A percentile compares a stretch with the other conserved stretches of the same genome.
Evolutionary conservation across 805 yeast genomes (phyloP).

Genomic region (Barnettozyma sp.): DNA sequence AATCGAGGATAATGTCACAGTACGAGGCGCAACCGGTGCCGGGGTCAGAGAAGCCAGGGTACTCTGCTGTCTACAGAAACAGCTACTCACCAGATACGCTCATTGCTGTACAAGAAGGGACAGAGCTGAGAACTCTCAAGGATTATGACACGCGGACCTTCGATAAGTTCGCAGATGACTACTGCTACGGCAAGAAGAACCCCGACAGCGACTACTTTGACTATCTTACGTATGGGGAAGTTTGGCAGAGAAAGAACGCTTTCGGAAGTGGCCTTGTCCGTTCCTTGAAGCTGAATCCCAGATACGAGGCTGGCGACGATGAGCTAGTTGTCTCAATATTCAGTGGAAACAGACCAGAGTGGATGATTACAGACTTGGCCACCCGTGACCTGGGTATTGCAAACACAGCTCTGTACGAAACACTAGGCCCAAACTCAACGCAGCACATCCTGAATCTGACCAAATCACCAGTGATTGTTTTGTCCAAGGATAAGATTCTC

Average conservation of each 20-base stretch:
- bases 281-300: constrained; percentile 7
- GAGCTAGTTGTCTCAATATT: constrained; percentile 46
- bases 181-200: constrained; percentile 23
- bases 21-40: constrained; percentile 6
- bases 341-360: constrained; percentile 51
- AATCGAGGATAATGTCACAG: neutral
- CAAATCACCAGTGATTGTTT: constrained; percentile 54
- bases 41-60: constrained; percentile 29
- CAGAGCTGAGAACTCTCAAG: constrained; percentile 30
- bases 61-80: constrained; percentile 38
- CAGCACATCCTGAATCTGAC: constrained; percentile 54
- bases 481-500: constrained; percentile 39
- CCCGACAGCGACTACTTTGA: constrained; percentile 26
- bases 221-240: constrained; percentile 33
- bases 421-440: constrained; percentile 52
- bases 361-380: constrained; percentile 63
- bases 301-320: neutral
- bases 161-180: constrained; percentile 25
- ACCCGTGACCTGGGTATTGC: constrained; percentile 28
- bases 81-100: constrained; percentile 19
- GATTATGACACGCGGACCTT: constrained; percentile 36
- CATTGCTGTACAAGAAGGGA: constrained; percentile 24
- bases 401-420: constrained; percentile 47
- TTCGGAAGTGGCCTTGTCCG: constrained; percentile 48
- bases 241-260: constrained; percentile 34